Evolutionary conservation across 768 basidiomycete genomes (phyloP), one percentile per base, ranked within the genome.

Genomic region (Lactifluus subvellereus): DNA sequence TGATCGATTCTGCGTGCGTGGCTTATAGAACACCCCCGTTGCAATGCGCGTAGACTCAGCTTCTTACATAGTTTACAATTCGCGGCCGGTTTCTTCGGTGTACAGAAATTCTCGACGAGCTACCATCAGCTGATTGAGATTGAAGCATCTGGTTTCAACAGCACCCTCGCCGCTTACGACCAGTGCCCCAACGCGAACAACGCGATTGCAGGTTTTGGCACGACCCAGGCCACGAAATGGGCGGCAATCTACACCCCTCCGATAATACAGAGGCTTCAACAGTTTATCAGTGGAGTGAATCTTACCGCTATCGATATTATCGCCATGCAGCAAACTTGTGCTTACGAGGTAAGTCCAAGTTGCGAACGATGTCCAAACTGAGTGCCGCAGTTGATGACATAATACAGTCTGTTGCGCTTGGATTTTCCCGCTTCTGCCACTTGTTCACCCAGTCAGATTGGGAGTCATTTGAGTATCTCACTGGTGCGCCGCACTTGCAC

Each of bases 371-470:
- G 48, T n/a, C 35, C 14, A 6, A 35, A 6, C 54, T 30, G 37
- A n/a, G n/a, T 5, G 20, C 35, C 18, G 22, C 49, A 6, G 20
- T 6, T 51, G 49, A 50, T 30, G 20, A n/a, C 18, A 42, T 10
- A 6, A 42, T 51, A 6, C 50, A 79, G 77, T 78, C 81, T 14
- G 81, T 82, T 35, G 76, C 80, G 2, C 74, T 82, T n/a, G 80
- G 80, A 0, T 80, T 76, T 67, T 80, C 79, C 10, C 67, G 71
- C 18, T 83, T 82, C 73, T 83, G 81, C 65, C 71, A 72, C 9
- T 69, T 83, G 11, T 82, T 83, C 72, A 81, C 81, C 4, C 71
- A 79, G 61, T 74, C 78, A 47, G 82, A 83, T 67, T 83, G 81
- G 81, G 74, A 76, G 65, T 77, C 78, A 1, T 82, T 76, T 62